Base-by-base conservation (phyloP, 495 filamentous ascomycete genomes). In the Immersiella caudata region DNA sequence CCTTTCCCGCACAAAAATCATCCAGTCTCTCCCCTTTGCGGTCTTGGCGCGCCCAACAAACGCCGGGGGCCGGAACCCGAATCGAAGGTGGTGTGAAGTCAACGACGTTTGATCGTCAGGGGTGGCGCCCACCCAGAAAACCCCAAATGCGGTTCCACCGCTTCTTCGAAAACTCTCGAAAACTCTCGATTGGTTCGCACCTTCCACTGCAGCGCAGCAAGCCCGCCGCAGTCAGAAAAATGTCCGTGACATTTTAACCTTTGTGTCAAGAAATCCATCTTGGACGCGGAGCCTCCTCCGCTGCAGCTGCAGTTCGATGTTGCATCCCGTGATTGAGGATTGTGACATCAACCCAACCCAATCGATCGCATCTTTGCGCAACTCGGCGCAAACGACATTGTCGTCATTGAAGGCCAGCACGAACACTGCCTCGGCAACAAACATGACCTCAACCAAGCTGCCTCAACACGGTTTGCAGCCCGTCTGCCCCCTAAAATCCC, bases 231-330 rank as follows among this genome's bases (percentile, higher is more conserved):
- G 29, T 33, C 29, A 46, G 14, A 18, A 46, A 46, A 46, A 46
- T 46, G 40, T 46, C 40, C 40, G 40, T 46, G 40, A 46, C 40
- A 46, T 46, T 46, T 46, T 46, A 46, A 46, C 40, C 40, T 46
- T 46, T 46, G 40, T 46, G 40, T 46, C 40, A 46, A 46, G 14
- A 46, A 2, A 14, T 46, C 40, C 40, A 46, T 46, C 16, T 46
- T 46, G 40, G 40, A 46, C 16, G 40, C 40, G 40, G 29, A 33
- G 29, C 29, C 29, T 33, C 29, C 29, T 33, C 29, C 29, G 29
- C 29, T 33, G 29, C 29, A 33, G 4, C 29, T 33, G 29, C 29
- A 33, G 29, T 33, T 33, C 29, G 14, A 12, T 12, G 40, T 46
- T 46, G 40, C 40, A 46, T 46, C 40, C 29, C 29, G 29, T 33